These are phyloP conservation scores for Chaetomidium leptoderma DNA, from an alignment of 495 filamentous ascomycete genomes.

Conservation along the genomic window DNA sequence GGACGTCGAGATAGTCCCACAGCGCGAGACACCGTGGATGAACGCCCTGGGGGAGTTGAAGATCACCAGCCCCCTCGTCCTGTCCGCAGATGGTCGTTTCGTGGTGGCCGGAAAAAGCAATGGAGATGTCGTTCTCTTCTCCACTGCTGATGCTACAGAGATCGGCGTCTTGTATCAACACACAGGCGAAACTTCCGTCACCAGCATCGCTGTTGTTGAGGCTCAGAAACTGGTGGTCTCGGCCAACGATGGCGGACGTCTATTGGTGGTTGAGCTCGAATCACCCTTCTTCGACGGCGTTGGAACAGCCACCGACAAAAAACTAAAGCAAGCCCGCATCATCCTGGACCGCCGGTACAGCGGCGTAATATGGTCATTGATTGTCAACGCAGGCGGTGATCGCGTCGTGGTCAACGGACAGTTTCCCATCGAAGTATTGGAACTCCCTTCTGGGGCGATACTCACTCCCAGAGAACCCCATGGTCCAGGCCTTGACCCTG, in stretches of 20 bases:
- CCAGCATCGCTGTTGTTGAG: constrained; percentile 11
- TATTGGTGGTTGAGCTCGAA: constrained; percentile 15
- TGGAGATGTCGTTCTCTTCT: constrained; percentile 25
- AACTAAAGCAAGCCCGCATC: neutral
- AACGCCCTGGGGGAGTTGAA: constrained; percentile 8
- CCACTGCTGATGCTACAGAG: constrained; percentile 12
- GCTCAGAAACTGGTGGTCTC: constrained; percentile 17
- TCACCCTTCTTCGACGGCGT: neutral
- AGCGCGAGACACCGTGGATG: too few species aligned
- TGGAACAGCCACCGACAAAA: neutral
- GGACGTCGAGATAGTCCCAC: neutral
- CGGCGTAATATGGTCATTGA: constrained; percentile 9
- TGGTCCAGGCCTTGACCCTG: too few species aligned
- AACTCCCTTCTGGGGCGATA: constrained; percentile 9
- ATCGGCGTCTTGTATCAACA: constrained; percentile 20
- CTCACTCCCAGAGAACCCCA: neutral
- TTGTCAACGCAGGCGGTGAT: constrained; percentile 17
- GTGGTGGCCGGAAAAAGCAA: constrained; percentile 25
- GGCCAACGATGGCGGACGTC: constrained; percentile 20
- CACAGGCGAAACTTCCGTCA: constrained; percentile 12
- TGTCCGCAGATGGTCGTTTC: constrained; percentile 10
- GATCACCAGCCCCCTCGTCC: constrained; percentile 21
- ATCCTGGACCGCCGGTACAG: constrained; percentile 15
- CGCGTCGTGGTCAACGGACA: constrained; percentile 23
- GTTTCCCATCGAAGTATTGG: constrained; percentile 17